phyloP scores from a whole-genome alignment of 306 rosid species.

The Malus sylvestris region DNA sequence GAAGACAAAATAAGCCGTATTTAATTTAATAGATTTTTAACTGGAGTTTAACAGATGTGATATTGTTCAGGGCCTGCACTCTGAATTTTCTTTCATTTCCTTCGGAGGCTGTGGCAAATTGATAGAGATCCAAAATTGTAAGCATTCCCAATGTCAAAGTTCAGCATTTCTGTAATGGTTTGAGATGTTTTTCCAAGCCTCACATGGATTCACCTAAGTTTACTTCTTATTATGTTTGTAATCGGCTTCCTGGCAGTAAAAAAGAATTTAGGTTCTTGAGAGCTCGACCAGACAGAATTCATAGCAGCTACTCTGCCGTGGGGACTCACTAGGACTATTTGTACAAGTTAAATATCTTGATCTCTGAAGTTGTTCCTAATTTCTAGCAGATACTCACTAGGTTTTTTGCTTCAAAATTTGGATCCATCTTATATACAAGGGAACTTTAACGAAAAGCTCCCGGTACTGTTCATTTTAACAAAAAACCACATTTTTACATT shows the following conservation, averaged over 20 bases:
- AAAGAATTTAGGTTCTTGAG: conserved; percentile 12
- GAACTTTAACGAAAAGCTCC: no score
- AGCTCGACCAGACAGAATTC: not conserved
- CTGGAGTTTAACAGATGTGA: no score
- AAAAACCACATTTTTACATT: no score
- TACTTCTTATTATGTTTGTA: conserved; percentile 14
- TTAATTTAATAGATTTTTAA: no score
- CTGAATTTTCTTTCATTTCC: not conserved
- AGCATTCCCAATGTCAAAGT: not conserved
- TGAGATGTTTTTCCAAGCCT: conserved; percentile 11
- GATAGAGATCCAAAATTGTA: not conserved
- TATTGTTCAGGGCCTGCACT: not conserved
- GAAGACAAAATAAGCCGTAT: no score
- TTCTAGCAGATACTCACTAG: not conserved
- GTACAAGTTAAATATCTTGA: no score
- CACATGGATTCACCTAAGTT: not conserved
- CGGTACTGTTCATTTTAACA: no score
- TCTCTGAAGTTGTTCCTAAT: no score
- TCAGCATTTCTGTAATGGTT: conserved; percentile 28
- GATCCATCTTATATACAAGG: no score
- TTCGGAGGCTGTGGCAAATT: not conserved
- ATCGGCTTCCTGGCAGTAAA: conserved; percentile 21
- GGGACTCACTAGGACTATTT: no score
- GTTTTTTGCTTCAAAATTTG: not conserved
- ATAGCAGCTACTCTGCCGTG: no score